Base-by-base conservation (phyloP, 169 alveolate species). In the Eimeria maxima region DNA sequence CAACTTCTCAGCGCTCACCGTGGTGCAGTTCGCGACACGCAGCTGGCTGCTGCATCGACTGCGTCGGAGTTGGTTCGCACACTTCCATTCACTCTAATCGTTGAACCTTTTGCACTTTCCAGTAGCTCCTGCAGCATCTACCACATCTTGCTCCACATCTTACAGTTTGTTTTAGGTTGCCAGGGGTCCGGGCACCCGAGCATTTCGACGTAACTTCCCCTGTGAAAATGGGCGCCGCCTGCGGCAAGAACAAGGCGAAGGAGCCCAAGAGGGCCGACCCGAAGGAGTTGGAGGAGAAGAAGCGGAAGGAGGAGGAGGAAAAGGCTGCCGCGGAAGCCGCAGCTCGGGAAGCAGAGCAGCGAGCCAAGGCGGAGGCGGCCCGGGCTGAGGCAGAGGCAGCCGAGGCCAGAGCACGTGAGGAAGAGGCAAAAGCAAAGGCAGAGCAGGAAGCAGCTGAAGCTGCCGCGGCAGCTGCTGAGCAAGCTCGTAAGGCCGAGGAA, bases 261-360 rank as follows among this genome's bases (percentile, higher is more conserved):
- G 95, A 94, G 92, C 98, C 98, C 78, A 96, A 96, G 95, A 95
- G 98, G 81, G 96, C 95, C 74, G 97, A 97, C 53, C 97, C 97
- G 57, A 92, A 97, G 74, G 98, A 97, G 67, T 33, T 95, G 83
- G 97, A 86, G 24, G 97, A 95, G 89, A 80, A 65, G 87, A 95
- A 74, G 71, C 94, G 95, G 29, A 76, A 90, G 94, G 97, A 89
- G 44, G 84, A 76, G 27, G 95, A 91, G 53, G 95, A 73, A 47
- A 90, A 89, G 94, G 95, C 93, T 53, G 93, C 93, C 60, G 97
- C 95, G 3, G 97, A 74, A 69, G 97, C 95, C 22, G 95, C 93
- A 55, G 93, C 93, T 44, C 84, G 92, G 27, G 97, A 74, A 38
- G 97, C 95, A 18, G 96, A 93, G n/a, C 93, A 80, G 88, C 67